Conservation (phyloP, 805 yeast species). For the Candida parachauliodes region DNA sequence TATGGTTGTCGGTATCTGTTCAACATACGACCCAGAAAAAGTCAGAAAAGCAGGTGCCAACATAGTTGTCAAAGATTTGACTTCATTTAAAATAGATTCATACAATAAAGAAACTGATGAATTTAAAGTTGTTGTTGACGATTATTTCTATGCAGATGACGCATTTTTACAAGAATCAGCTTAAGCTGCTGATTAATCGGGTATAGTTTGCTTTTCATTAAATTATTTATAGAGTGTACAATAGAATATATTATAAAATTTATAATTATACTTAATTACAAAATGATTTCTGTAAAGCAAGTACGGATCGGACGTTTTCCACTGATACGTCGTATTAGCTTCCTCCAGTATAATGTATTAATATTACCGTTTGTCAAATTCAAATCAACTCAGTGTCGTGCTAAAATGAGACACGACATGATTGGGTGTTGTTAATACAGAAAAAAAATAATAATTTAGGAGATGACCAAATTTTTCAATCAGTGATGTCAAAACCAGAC, state of each 20-base stretch:
- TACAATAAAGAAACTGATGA: conserved; percentile 45
- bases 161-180: conserved; percentile 8
- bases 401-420: too few relatives aligned
- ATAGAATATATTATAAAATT: background rate
- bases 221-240: conserved; percentile 1
- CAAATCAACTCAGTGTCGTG: too few relatives aligned
- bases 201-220: conserved; percentile 2
- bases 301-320: too few relatives aligned
- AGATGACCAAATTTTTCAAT: too few relatives aligned
- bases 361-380: too few relatives aligned
- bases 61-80: conserved; percentile 73
- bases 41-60: conserved; percentile 77
- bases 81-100: conserved; percentile 54
- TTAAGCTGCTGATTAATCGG: background rate
- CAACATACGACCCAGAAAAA: conserved; percentile 67
- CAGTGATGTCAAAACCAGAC: conserved; percentile 14
- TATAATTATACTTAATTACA: too few relatives aligned
- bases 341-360: too few relatives aligned
- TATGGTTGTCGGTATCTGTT: conserved; percentile 76
- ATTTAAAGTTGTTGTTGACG: conserved; percentile 38
- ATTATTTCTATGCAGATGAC: conserved; percentile 37
- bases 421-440: too few relatives aligned
- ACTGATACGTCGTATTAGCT: too few relatives aligned
- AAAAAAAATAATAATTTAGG: too few relatives aligned
- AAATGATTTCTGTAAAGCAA: too few relatives aligned